Base-by-base conservation (phyloP, 2,329 filamentous ascomycete species). In the Alternaria ventricosa region DNA sequence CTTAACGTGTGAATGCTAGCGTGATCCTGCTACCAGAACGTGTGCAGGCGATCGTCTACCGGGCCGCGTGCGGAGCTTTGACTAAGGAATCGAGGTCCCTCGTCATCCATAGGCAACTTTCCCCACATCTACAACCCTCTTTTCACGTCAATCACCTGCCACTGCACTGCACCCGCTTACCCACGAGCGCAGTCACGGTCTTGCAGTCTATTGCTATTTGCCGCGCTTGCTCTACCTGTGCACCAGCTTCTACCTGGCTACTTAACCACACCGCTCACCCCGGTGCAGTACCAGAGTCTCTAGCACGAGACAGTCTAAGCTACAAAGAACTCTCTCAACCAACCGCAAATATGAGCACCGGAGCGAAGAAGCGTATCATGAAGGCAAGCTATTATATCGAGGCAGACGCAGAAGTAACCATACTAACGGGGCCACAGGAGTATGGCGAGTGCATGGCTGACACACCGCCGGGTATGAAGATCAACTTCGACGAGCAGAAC, bases 401-500 rank as follows among this genome's bases (percentile, higher is more conserved):
- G 36, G n/a, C 20, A 13, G 27, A 43, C 8, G 54, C 28, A 55
- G 43, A 56, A 51, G 25, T 30, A 51, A 57, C 15, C 30, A 22
- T 44, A 18, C 60, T 75, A 60, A 76, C 63, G 13, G 6, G 6
- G 23, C 18, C 18, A 27, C 60, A 79, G 78, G 78, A 79, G 71
- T 79, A 78, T 46, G 70, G 67, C 57, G 78, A 79, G 67, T 79
- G 78, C 68, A 74, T 72, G 69, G 71, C 68, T 22, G 78, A 79
- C 44, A 78, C 71, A 54, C 78, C 77, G 15, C 33, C 75, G 5
- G 78, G 78, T 64, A 79, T 79, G 72, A 79, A 79, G 72, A 78
- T 79, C 73, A 79, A 76, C 71, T 79, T 84, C 51, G 85, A 90
- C 68, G 90, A 92, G 72, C 81, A 85, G 64, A 87, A 92, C 79